Conservation (phyloP, 495 filamentous ascomycete species). For the Daldinia loculata region DNA sequence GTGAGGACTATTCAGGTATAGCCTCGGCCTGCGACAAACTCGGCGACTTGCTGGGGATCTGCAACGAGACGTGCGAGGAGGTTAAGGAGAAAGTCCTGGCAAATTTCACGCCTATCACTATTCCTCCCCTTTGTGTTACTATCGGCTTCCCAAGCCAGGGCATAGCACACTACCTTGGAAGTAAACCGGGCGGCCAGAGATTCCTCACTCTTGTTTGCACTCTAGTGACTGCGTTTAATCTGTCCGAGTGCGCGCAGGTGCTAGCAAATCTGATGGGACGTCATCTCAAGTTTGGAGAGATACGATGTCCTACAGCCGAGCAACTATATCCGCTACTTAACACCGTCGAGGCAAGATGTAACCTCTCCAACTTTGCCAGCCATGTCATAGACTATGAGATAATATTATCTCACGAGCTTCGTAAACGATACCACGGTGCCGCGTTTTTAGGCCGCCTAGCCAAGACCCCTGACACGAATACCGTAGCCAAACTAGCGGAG, state of each 20-base stretch:
- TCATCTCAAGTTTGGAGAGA: neutral
- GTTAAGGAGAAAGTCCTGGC: neutral
- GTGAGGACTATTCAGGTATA: constrained; percentile 1
- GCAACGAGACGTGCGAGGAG: constrained; percentile 8
- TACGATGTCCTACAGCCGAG: constrained; percentile 5
- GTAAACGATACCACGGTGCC: neutral
- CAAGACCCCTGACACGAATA: constrained; percentile 9
- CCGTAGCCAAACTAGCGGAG: constrained; percentile 2
- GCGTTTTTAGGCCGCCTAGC: neutral
- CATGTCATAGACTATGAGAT: constrained; percentile 18
- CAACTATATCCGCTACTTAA: constrained; percentile 6
- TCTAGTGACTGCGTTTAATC: constrained; percentile 18
- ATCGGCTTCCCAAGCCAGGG: constrained; percentile 10
- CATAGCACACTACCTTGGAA: neutral
- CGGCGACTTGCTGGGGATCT: constrained; percentile 13
- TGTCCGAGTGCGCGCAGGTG: constrained; percentile 6
- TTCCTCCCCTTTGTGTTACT: neutral
- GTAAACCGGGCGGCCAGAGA: constrained; percentile 2
- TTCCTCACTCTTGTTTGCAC: constrained; percentile 19
- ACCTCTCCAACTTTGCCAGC: constrained; percentile 11
- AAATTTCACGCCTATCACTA: neutral
- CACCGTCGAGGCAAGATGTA: neutral
- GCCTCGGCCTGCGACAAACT: constrained; percentile 11
- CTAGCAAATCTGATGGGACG: neutral
- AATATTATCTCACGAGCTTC: neutral